phyloP scores from a whole-genome alignment of 2,329 filamentous ascomycete species.

The Aspergillus latus region DNA sequence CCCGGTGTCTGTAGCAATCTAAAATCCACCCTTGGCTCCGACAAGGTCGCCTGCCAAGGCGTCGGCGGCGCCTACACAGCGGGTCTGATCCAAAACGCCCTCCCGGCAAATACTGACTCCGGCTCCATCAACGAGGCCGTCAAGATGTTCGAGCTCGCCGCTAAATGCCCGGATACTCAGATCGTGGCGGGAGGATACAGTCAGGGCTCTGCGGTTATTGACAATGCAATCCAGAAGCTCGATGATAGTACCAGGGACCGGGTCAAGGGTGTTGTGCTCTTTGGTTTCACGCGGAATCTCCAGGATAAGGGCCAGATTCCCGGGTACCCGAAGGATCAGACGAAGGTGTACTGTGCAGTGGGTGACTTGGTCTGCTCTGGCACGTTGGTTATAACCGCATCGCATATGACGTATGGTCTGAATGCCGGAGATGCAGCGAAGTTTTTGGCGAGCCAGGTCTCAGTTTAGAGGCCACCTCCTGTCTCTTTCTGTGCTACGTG shows the following conservation, averaged over 20 bases:
- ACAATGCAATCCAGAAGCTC: constrained; percentile 41
- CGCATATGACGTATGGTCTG: constrained; percentile 19
- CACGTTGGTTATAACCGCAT: constrained; percentile 18
- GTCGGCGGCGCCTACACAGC: constrained; percentile 46
- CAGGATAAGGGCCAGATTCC: constrained; percentile 22
- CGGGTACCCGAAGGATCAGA: constrained; percentile 20
- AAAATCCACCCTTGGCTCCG: constrained; percentile 24
- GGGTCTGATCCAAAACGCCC: constrained; percentile 36
- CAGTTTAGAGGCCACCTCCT: neutral
- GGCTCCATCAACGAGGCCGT: constrained; percentile 42
- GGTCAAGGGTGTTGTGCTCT: constrained; percentile 45
- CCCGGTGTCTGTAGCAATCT: constrained; percentile 30
- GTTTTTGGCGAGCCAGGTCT: constrained; percentile 16
- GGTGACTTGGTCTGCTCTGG: constrained; percentile 22
- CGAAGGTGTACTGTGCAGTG: constrained; percentile 21
- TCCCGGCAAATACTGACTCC: constrained; percentile 39
- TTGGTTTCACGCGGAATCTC: constrained; percentile 33
- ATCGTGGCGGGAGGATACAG: constrained; percentile 47
- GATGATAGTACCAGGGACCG: constrained; percentile 21
- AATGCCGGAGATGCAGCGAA: constrained; percentile 16
- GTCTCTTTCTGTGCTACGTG: no score
- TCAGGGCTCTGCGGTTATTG: constrained; percentile 49
- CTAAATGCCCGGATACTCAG: constrained; percentile 47
- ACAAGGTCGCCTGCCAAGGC: constrained; percentile 43
- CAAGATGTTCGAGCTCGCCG: constrained; percentile 42